phyloP scores from a whole-genome alignment of 164 flowering plant genomes.

The Kingdonia uniflora region DNA sequence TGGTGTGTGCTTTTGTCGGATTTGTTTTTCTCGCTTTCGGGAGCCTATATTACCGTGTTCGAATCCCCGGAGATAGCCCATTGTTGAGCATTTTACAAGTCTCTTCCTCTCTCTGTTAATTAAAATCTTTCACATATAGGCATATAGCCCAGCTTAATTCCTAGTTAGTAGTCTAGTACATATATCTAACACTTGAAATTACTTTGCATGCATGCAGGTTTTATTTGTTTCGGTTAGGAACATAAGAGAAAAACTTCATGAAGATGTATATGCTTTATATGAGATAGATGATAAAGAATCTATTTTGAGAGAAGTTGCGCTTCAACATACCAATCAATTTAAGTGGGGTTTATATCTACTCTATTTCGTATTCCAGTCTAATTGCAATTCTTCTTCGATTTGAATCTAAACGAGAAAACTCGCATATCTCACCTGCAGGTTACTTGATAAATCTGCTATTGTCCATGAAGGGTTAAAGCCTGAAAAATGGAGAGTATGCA shows the following conservation, averaged over 20 bases:
- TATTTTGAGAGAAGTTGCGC: neutral
- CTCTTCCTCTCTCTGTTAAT: neutral
- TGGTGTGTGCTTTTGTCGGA: neutral
- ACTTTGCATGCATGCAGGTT: neutral
- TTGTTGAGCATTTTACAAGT: neutral
- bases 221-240: neutral
- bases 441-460: conserved; percentile 17
- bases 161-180: no score
- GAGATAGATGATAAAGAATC: neutral
- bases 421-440: conserved; percentile 2
- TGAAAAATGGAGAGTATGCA: conserved; percentile 11
- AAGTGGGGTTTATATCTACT: neutral
- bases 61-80: neutral
- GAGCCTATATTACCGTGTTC: neutral
- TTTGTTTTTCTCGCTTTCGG: neutral
- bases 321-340: neutral
- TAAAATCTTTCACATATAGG: neutral
- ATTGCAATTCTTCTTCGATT: neutral
- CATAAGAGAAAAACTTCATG: neutral
- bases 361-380: neutral
- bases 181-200: neutral
- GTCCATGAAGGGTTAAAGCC: conserved; percentile 6
- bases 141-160: neutral
- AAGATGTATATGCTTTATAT: neutral
- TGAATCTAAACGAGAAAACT: neutral